Evolutionary conservation across 305 asterid genomes (phyloP).

Genomic region (Fraxinus floribunda): DNA sequence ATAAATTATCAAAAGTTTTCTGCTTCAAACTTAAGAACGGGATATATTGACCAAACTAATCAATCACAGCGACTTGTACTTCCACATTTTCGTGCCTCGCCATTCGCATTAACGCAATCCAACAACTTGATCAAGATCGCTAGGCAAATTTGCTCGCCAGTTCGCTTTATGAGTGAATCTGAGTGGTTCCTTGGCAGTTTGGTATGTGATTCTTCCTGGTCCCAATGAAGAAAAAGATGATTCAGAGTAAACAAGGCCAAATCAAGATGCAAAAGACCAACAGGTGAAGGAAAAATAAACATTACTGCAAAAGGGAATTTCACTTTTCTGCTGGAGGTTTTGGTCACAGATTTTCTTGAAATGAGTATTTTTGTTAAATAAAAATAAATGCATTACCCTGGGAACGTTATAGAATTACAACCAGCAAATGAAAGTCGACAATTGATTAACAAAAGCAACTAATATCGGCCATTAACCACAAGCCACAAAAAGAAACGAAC

Average conservation of each 20-base stretch:
- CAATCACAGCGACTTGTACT: neutral
- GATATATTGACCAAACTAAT: neutral
- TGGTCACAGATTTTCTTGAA: neutral
- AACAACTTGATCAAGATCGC: neutral
- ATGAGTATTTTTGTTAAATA: neutral
- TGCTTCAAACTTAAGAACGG: neutral
- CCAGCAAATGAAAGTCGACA: neutral
- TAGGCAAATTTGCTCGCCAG: neutral
- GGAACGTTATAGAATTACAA: neutral
- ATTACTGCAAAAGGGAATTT: neutral
- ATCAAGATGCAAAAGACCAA: neutral
- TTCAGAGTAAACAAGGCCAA: neutral
- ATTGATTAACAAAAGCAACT: neutral
- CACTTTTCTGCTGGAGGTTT: neutral
- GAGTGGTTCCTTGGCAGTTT: neutral
- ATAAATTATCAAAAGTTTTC: neutral
- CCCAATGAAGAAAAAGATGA: neutral
- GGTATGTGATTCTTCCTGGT: neutral
- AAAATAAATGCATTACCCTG: neutral
- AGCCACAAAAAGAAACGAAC: neutral
- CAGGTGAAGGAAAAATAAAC: neutral
- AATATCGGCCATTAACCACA: neutral
- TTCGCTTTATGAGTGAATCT: neutral
- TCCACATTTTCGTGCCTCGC: neutral
- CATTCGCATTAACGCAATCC: neutral